Evolutionary conservation across 805 yeast species (phyloP).

Genomic region (Ogataea siamensis): DNA sequence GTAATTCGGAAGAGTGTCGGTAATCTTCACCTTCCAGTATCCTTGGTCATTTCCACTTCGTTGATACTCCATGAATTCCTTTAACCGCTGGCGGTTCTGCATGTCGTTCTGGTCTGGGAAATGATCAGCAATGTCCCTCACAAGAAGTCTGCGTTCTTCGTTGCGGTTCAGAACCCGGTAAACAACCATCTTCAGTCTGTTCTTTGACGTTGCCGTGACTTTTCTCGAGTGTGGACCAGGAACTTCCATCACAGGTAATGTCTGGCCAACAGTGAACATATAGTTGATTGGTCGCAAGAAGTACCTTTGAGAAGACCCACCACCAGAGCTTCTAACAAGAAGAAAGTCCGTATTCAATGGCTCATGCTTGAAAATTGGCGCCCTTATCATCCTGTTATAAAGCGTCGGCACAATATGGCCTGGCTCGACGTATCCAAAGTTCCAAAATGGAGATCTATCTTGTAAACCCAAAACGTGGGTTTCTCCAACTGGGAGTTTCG

Average conservation of each 20-base stretch:
- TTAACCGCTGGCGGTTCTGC: constrained; percentile 92
- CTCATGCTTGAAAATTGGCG: constrained; percentile 91
- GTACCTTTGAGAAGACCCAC: constrained; percentile 64
- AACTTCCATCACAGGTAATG: constrained; percentile 88
- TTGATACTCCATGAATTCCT: constrained; percentile 97
- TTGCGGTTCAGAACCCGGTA: constrained; percentile 78
- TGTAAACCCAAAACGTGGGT: constrained; percentile 95
- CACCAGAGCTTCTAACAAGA: constrained; percentile 75
- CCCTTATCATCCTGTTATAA: constrained; percentile 87
- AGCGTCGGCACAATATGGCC: constrained; percentile 93
- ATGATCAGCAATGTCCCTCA: constrained; percentile 84
- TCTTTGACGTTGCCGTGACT: constrained; percentile 89
- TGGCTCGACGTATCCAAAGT: constrained; percentile 92
- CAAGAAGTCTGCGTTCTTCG: constrained; percentile 71
- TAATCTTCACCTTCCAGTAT: constrained; percentile 82
- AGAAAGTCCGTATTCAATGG: constrained; percentile 76
- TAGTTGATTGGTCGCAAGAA: constrained; percentile 68
- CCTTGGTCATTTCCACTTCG: constrained; percentile 93
- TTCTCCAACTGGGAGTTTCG: constrained; percentile 87
- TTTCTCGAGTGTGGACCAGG: constrained; percentile 98
- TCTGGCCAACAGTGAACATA: constrained; percentile 86
- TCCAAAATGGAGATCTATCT: constrained; percentile 97
- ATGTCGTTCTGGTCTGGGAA: constrained; percentile 97
- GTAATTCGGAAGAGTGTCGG: constrained; percentile 66
- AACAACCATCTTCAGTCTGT: constrained; percentile 90